Conservation (phyloP, 805 yeast species). For the Pichia pseudocactophila region DNA sequence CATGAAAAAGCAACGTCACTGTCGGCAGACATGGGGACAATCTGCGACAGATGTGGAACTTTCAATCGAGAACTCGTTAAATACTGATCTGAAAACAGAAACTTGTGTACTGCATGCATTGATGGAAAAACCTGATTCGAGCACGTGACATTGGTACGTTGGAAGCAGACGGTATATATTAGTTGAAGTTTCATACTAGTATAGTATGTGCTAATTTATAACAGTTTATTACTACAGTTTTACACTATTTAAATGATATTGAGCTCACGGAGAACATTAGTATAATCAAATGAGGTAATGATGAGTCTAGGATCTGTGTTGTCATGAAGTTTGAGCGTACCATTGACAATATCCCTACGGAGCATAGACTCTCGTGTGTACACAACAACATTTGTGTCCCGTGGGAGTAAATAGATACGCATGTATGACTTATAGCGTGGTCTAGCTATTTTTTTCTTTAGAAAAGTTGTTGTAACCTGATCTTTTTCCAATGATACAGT, state of each 20-base stretch:
- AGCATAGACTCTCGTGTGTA: constrained; percentile 43
- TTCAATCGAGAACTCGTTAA: too few relatives aligned
- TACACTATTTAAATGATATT: neutral
- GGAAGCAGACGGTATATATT: too few relatives aligned
- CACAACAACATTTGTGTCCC: constrained; percentile 30
- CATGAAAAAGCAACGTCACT: neutral
- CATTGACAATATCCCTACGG: constrained; percentile 42
- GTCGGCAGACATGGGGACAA: neutral
- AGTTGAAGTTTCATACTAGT: too few relatives aligned
- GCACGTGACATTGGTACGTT: too few relatives aligned
- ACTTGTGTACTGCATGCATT: too few relatives aligned
- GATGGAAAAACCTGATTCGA: too few relatives aligned
- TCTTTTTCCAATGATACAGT: constrained; percentile 25
- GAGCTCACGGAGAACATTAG: constrained; percentile 8
- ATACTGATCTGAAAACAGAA: too few relatives aligned
- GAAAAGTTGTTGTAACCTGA: constrained; percentile 38
- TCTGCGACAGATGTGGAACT: too few relatives aligned
- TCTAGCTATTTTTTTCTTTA: constrained; percentile 50
- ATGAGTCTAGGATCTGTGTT: constrained; percentile 17
- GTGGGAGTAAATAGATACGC: constrained; percentile 51
- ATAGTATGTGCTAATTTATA: too few relatives aligned
- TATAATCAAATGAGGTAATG: constrained; percentile 26
- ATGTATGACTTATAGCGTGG: constrained; percentile 56
- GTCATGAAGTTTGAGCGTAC: constrained; percentile 32
- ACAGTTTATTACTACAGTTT: neutral